Conservation (phyloP, 1,284 basidiomycete species). For the Microbotryum violaceum region DNA sequence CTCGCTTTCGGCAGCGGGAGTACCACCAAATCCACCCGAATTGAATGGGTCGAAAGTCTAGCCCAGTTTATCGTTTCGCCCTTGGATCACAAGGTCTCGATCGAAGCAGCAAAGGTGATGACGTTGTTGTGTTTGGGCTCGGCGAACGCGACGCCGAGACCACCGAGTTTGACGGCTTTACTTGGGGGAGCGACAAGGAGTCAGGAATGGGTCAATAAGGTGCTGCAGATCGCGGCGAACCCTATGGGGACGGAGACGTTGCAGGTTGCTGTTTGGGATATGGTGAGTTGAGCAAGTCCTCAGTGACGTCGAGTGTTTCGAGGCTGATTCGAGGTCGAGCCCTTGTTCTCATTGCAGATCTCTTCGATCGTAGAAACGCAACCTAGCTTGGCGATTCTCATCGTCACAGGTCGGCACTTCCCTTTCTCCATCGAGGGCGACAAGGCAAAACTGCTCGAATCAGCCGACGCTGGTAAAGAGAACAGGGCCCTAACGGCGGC, state of each 20-base stretch:
- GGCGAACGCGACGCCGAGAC: not conserved
- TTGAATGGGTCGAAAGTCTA: constrained; percentile 21
- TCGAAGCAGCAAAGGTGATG: constrained; percentile 13
- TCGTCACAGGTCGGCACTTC: constrained; percentile 60
- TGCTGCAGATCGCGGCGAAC: constrained; percentile 35
- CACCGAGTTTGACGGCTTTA: constrained; percentile 33
- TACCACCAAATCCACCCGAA: not conserved
- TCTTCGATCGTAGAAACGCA: constrained; percentile 74
- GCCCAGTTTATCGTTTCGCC: constrained; percentile 13
- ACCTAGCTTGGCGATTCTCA: constrained; percentile 73
- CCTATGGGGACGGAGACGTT: constrained; percentile 59
- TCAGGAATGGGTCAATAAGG: constrained; percentile 30
- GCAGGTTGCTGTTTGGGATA: constrained; percentile 57
- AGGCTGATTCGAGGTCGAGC: constrained; percentile 50
- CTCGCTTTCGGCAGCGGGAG: not conserved
- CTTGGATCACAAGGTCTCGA: constrained; percentile 11
- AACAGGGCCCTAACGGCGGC: constrained; percentile 34
- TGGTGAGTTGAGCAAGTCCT: constrained; percentile 47
- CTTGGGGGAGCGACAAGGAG: constrained; percentile 39
- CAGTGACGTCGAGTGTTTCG: constrained; percentile 62
- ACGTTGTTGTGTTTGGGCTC: constrained; percentile 16
- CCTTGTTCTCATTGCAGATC: constrained; percentile 47
- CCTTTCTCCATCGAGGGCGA: constrained; percentile 38
- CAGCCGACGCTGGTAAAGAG: constrained; percentile 32
- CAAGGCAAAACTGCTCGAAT: not conserved